Conservation (phyloP, 164 flowering plant genomes). For the Aristolochia contorta region DNA sequence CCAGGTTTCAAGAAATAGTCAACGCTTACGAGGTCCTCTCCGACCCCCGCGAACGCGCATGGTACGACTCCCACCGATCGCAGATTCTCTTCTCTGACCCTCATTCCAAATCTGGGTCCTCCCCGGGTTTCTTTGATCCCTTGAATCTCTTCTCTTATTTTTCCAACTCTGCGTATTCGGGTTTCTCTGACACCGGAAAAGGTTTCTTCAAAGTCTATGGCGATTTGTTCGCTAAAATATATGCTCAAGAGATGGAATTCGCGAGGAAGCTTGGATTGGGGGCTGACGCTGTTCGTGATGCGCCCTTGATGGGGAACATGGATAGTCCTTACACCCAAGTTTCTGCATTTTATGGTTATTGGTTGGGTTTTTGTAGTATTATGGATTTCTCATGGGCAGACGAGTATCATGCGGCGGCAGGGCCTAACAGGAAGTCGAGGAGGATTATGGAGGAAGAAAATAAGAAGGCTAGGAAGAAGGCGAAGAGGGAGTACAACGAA, state of each 20-base stretch:
- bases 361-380: constrained; percentile 69
- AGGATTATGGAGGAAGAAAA: constrained; percentile 91
- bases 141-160: constrained; percentile 42
- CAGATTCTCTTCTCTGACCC: constrained; percentile 67
- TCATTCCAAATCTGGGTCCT: background rate
- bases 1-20: constrained; percentile 77
- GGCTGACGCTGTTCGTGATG: constrained; percentile 43
- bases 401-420: constrained; percentile 52
- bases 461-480: constrained; percentile 81
- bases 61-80: constrained; percentile 96
- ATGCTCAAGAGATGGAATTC: constrained; percentile 46
- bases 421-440: constrained; percentile 55
- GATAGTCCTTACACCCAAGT: constrained; percentile 66
- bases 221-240: constrained; percentile 48
- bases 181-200: constrained; percentile 42
- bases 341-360: constrained; percentile 71
- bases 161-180: constrained; percentile 65
- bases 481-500: constrained; percentile 78
- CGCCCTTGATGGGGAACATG: constrained; percentile 79
- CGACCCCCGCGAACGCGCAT: constrained; percentile 77
- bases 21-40: constrained; percentile 94
- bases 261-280: constrained; percentile 48
- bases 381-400: constrained; percentile 93
- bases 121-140: constrained; percentile 11
- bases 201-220: constrained; percentile 79